A percentile compares a stretch with the other conserved stretches of the same genome.
Conservation (phyloP, 2,329 filamentous ascomycete species). For the Akanthomyces uredinophilus region DNA sequence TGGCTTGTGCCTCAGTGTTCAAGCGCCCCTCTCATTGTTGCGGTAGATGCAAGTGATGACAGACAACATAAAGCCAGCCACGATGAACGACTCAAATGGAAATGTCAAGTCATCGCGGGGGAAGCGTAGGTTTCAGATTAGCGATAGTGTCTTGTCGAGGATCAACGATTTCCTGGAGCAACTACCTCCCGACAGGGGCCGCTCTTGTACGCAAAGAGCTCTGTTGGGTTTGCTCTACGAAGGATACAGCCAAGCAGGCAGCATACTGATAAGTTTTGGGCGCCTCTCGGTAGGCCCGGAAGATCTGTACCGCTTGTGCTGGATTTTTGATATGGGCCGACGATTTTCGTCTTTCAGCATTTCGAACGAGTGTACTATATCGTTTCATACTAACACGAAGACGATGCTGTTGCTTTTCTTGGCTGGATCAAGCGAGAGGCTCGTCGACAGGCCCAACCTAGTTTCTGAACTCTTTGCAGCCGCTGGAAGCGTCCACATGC, state of each 20-base stretch:
- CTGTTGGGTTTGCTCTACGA: background rate
- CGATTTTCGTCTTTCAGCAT: no score
- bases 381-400: background rate
- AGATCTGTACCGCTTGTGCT: background rate
- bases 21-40: no score
- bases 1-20: no score
- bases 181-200: no score
- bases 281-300: background rate
- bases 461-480: background rate
- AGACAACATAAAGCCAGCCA: no score
- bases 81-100: no score
- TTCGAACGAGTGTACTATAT: background rate
- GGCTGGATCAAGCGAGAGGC: background rate
- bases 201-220: background rate
- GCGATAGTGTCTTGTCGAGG: no score
- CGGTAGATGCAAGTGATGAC: no score
- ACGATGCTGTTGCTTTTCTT: background rate
- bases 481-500: background rate
- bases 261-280: background rate
- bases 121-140: no score
- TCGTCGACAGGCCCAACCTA: background rate
- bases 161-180: no score
- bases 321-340: background rate
- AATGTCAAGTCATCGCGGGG: no score
- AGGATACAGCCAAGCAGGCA: background rate